Conservation (phyloP, 192 early-diverging fungal genomes). For the Podila epigama region DNA sequence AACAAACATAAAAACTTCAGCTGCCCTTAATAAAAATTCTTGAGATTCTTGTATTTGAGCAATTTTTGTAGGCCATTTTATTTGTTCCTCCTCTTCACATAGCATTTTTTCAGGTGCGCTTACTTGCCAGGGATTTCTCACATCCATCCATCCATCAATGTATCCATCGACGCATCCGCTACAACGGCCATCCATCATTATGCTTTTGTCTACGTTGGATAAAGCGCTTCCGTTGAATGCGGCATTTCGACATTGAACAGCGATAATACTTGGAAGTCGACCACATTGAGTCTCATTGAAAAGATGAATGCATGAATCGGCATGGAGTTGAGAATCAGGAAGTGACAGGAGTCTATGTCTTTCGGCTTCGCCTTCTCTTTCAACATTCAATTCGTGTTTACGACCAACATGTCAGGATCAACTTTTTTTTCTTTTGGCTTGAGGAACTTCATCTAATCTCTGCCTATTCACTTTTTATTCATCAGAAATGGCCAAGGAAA, state of each 20-base stretch:
- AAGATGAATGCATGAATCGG: no score
- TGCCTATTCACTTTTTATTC: background rate
- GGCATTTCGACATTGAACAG: no score
- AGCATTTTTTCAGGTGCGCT: constrained; percentile 47
- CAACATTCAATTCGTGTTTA: no score
- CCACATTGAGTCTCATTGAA: no score
- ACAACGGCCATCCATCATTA: background rate
- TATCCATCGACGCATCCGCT: background rate
- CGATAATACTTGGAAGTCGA: no score
- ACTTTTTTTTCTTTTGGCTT: no score
- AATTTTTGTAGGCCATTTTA: background rate
- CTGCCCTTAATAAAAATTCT: background rate
- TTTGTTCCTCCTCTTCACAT: constrained; percentile 38
- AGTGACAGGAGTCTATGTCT: no score
- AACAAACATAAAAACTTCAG: background rate
- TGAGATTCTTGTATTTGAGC: background rate
- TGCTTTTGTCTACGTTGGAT: no score
- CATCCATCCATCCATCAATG: constrained; percentile 3
- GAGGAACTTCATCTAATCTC: background rate
- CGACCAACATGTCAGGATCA: no score
- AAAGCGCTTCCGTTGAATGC: no score
- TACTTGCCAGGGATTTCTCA: background rate
- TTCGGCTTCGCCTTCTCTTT: no score
- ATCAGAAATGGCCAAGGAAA: constrained; percentile 78
- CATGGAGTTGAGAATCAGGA: no score